phyloP scores from a whole-genome alignment of 495 filamentous ascomycete species.

The Saxophila tyrrhenica region DNA sequence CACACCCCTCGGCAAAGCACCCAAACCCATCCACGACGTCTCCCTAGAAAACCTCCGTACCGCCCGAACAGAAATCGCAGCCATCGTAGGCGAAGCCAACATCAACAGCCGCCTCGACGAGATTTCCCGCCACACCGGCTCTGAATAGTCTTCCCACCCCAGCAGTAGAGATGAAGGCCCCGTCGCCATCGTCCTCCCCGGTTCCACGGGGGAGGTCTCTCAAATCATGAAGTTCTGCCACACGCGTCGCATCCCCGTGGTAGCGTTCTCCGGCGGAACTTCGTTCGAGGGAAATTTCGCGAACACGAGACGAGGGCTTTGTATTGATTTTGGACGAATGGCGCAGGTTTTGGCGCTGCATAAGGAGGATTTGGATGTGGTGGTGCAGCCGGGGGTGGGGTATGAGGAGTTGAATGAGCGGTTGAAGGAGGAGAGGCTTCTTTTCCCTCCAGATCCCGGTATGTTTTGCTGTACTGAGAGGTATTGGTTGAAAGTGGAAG shows the following conservation, averaged over 20 bases:
- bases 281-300: conserved; percentile 85
- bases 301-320: conserved; percentile 72
- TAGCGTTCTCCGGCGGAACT: conserved; percentile 76
- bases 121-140: too few species aligned
- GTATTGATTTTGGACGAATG: conserved; percentile 83
- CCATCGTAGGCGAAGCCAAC: too few species aligned
- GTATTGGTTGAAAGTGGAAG: too few species aligned
- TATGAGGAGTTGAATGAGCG: conserved; percentile 83
- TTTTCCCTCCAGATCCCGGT: conserved; percentile 84
- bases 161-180: too few species aligned
- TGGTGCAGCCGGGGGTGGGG: conserved; percentile 81
- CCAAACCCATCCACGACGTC: too few species aligned
- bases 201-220: conserved; percentile 59
- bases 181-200: conserved; percentile 48
- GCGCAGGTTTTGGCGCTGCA: conserved; percentile 68
- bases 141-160: too few species aligned
- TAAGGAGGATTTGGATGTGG: conserved; percentile 80
- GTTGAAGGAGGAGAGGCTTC: conserved; percentile 63
- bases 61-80: too few species aligned
- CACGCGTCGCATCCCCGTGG: conserved; percentile 74
- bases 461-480: too few species aligned
- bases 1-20: too few species aligned
- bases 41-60: too few species aligned
- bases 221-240: conserved; percentile 69
- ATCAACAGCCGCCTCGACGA: too few species aligned